Evolutionary conservation across 495 filamentous ascomycete genomes (phyloP), one percentile per base, ranked within the genome.

Genomic region (Penicillium coffeae): DNA sequence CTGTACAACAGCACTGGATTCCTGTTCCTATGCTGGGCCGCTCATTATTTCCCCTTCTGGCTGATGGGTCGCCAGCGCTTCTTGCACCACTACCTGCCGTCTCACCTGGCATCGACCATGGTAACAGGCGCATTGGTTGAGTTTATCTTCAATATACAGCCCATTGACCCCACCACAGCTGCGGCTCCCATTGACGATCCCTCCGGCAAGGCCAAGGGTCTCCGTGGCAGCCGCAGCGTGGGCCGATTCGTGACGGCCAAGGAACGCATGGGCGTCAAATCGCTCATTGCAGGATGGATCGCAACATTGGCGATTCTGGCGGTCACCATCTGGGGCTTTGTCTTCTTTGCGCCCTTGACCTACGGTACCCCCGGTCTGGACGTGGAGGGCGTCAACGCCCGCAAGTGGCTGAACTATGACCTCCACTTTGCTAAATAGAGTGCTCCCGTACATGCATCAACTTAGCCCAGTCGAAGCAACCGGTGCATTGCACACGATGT

Each of bases 1-100:
- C 80, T 98, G 51, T 98, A 98, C 70, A 96, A 96, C 77, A 94
- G 88, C 51, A 97, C 94, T 0, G 93, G 93, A 36, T 98, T 98
- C 82, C 88, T 98, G 70, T 97, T 96, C 82, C 87, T 98, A 48
- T 79, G 78, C 68, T 87, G 83, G 83, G 81, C 77, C n/a, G 80
- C 83, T 25, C 83, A 87, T 64, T 87, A 86, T 66, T 72, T 85
- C 65, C 83, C 83, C 49, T 87, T 87, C 76, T 87, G 82, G 75
- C 71, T 86, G 58, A 87, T 87, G 83, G 83, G 83, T 50, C 83
- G 83, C 42, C 83, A 87, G 62, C 82, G 84, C 59, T 87, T 87
- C 80, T 68, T 87, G 50, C 83, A 87, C 63, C 83, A 87, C 70
- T 87, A 87, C 63, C 83, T 96, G 5, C 88, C 88, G 13, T 89